A percentile compares a stretch with the other conserved stretches of the same genome.
phyloP scores from a whole-genome alignment of 176 grass and related monocot genomes.

The Phragmites australis region DNA sequence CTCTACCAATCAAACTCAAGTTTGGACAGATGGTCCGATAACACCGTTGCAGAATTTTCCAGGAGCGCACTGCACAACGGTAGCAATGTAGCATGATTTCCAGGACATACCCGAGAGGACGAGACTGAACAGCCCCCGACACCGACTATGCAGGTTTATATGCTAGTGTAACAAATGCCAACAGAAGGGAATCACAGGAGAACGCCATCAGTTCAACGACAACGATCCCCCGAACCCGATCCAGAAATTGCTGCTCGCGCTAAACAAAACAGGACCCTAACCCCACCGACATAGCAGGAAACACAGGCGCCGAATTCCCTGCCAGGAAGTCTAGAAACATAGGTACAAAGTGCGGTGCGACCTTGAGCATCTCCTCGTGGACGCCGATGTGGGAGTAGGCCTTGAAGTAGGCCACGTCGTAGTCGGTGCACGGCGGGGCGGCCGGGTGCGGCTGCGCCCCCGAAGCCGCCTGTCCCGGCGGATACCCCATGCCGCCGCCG shows the following conservation, averaged over 20 bases:
- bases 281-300: not conserved
- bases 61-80: not conserved
- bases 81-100: not conserved
- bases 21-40: not conserved
- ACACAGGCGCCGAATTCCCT: not conserved
- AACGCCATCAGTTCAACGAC: not conserved
- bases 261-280: conserved; percentile 37
- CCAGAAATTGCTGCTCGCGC: not conserved
- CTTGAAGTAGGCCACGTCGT: conserved; percentile 90
- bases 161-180: not conserved
- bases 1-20: not conserved
- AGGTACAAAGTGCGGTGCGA: conserved; percentile 17
- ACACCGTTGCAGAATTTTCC: not conserved
- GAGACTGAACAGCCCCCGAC: not conserved
- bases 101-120: not conserved
- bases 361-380: conserved; percentile 99
- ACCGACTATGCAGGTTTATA: not conserved
- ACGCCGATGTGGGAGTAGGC: conserved; percentile 84
- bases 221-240: conserved; percentile 23
- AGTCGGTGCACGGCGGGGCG: conserved; percentile 78
- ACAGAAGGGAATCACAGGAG: not conserved
- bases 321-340: not conserved
- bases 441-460: conserved; percentile 14
- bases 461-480: not conserved
- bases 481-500: conserved; percentile 18